Base-by-base conservation (phyloP, 768 basidiomycete species). In the Psilocybe azurescens region DNA sequence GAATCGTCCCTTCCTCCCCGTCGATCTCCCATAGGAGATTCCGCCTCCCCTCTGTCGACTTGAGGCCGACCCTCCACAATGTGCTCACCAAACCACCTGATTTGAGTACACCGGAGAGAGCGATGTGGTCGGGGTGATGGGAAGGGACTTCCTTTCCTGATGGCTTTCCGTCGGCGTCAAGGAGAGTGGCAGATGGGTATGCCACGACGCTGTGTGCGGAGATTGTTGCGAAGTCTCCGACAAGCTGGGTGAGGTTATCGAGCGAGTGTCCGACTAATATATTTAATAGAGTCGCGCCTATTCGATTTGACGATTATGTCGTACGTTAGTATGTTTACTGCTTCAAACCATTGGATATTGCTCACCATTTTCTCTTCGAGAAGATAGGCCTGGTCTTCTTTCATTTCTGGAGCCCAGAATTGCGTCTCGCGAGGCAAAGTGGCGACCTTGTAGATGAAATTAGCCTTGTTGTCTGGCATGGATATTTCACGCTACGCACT, bases 1-100 rank as follows among this genome's bases (percentile, higher is more conserved):
- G 36, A 11, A 66, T 73, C 6, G 65, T 63, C 0, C 75, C 75
- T 1, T 74, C 70, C 47, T 77, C 75, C 5, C 76, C 77, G 30
- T 77, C 73, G 32, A 78, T 77, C 58, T 69, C 65, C 77, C 77
- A 78, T 6, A 67, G 39, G 28, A 79, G 66, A 2, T 69, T 64
- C 20, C 58, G 66, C 28, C 74, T 63, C 3, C 73, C 75, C 11
- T 36, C 33, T 3, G 61, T 61, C 8, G 68, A 57, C 6, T 56
- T 53, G 41, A 70, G 64, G 13, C 73, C 75, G 0, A 60, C 60
- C 11, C 73, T 68, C 66, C 70, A 73, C 29, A 64, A 65, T 8
- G 75, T 60, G 33, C 64, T 74, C 16, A 67, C 70, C 0, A 76
- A 32, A 13, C 72, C 73, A 6, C 77, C 79, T 14, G 65, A 68